A percentile compares a stretch with the other conserved stretches of the same genome.
Conservation (phyloP, 257 asterid genomes). For the Rubia yunnanensis region DNA sequence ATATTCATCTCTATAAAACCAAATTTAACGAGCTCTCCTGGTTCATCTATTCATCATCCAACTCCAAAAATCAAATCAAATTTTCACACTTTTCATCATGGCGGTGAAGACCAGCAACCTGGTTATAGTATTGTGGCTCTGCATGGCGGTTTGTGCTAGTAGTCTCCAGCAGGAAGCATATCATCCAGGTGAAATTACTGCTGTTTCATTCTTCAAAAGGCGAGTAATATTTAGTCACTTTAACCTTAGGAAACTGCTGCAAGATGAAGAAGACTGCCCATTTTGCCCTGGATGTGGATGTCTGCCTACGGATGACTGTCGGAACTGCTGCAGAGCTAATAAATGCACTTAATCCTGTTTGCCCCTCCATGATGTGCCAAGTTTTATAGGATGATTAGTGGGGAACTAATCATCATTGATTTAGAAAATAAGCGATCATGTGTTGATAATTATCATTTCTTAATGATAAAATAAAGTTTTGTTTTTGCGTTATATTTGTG, state of each 20-base stretch:
- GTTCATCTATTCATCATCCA: too few relatives aligned
- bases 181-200: background rate
- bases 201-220: background rate
- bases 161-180: background rate
- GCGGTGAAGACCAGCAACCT: background rate
- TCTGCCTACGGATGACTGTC: background rate
- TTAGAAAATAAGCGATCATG: too few relatives aligned
- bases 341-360: too few relatives aligned
- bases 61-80: background rate
- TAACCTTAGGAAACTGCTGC: slow-evolving; percentile 1
- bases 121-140: background rate
- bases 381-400: too few relatives aligned
- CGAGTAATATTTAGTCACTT: background rate
- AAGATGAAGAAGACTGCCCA: background rate
- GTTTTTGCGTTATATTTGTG: too few relatives aligned
- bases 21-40: too few relatives aligned
- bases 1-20: background rate
- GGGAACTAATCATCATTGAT: too few relatives aligned
- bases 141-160: background rate
- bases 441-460: too few relatives aligned
- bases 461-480: too few relatives aligned
- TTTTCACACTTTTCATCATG: background rate
- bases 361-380: too few relatives aligned
- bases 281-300: background rate
- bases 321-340: background rate